Percentiles rank a stretch among this genome's conserved stretches.
Evolutionary conservation across 352 stramenopile species (phyloP).

Genomic region (Globisporangium apiculatum): DNA sequence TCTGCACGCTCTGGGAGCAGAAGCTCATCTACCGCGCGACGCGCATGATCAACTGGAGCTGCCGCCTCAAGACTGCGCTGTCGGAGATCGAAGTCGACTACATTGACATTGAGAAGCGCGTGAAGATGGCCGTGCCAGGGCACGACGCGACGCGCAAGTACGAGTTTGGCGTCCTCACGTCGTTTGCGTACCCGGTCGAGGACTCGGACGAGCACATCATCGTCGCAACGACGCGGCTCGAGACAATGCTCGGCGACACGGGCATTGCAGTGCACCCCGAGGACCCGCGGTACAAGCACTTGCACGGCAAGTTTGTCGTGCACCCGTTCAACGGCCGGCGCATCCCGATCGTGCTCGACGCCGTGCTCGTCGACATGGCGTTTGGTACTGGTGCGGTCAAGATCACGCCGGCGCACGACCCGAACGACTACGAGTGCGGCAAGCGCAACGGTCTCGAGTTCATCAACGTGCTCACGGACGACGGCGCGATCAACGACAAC

Average conservation of each 20-base stretch:
- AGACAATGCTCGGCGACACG: slow-evolving; percentile 99
- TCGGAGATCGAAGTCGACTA: slow-evolving; percentile 99
- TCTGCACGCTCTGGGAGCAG: slow-evolving; percentile 89
- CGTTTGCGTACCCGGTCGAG: slow-evolving; percentile 97
- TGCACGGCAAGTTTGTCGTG: slow-evolving; percentile 97
- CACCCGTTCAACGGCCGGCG: slow-evolving; percentile 97
- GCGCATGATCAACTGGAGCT: slow-evolving; percentile 99
- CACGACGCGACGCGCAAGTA: slow-evolving; percentile 95
- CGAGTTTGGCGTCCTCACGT: slow-evolving; percentile 98
- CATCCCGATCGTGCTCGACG: slow-evolving; percentile 96
- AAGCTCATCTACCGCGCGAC: slow-evolving; percentile 98
- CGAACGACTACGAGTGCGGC: slow-evolving; percentile 98
- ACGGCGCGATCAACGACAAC: slow-evolving; percentile 96
- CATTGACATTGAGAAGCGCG: slow-evolving; percentile 96
- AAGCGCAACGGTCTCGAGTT: slow-evolving; percentile 97
- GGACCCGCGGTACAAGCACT: slow-evolving; percentile 96
- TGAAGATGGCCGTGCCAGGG: slow-evolving; percentile 93
- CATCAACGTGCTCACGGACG: slow-evolving; percentile 95
- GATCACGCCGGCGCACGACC: slow-evolving; percentile 98
- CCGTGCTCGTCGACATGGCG: slow-evolving; percentile 96
- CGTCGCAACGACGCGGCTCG: slow-evolving; percentile 94
- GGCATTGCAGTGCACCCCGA: slow-evolving; percentile 98
- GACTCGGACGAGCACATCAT: slow-evolving; percentile 74
- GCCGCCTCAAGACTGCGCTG: slow-evolving; percentile 94
- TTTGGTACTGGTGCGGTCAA: slow-evolving; percentile 99